Evolutionary conservation across 2,329 filamentous ascomycete species (phyloP).

Genomic region (Tetracladium maxilliforme): DNA sequence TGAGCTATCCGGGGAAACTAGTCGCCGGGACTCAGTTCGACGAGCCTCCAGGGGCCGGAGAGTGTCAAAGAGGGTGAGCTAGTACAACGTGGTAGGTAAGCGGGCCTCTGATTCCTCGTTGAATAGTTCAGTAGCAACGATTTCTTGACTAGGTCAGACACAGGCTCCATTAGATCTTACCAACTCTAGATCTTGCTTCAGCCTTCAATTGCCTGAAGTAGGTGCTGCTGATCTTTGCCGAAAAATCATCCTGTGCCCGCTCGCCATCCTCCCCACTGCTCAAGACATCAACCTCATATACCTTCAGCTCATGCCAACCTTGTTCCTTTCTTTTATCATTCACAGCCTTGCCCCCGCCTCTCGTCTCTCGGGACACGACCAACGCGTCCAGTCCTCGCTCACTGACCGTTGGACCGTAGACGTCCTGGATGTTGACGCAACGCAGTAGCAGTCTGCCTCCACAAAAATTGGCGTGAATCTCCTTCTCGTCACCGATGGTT

Average conservation of each 20-base stretch:
- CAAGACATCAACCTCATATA: conserved; percentile 84
- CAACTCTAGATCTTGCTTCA: no score
- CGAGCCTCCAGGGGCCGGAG: no score
- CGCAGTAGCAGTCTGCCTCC: conserved; percentile 49
- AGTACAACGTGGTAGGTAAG: no score
- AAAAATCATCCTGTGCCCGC: conserved; percentile 41
- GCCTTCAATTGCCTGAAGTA: conserved; percentile 48
- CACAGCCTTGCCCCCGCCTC: conserved; percentile 68
- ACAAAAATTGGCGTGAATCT: conserved; percentile 42
- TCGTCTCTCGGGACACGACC: conserved; percentile 79
- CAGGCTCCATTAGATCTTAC: no score
- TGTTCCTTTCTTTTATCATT: conserved; percentile 68
- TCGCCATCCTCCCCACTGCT: conserved; percentile 46
- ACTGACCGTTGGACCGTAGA: conserved; percentile 81
- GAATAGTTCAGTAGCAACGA: no score
- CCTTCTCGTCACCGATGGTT: no score
- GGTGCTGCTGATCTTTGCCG: conserved; percentile 82
- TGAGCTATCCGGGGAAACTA: no score
- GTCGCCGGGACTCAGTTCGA: no score
- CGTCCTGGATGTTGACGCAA: conserved; percentile 74
- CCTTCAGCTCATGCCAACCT: conserved; percentile 60
- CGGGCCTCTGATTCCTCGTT: no score
- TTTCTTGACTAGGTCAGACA: no score
- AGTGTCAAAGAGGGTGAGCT: no score
- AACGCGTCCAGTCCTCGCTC: conserved; percentile 65